A percentile compares a stretch with the other conserved stretches of the same genome.
Conservation (phyloP, 1,284 basidiomycete genomes). For the Sutorius eximius region DNA sequence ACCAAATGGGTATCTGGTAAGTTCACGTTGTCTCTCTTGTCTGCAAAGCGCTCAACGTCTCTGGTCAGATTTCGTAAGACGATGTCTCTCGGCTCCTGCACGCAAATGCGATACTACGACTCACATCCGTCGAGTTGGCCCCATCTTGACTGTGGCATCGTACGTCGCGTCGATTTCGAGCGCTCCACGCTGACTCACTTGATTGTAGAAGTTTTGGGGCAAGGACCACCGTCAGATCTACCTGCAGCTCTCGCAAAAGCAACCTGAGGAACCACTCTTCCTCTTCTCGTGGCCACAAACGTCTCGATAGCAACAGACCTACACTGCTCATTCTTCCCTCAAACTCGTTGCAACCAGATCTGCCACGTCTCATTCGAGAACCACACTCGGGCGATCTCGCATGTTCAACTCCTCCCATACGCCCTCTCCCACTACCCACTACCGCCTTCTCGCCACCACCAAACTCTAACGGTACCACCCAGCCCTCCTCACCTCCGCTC, state of each 20-base stretch:
- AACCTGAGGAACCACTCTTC: constrained; percentile 28
- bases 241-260: constrained; percentile 40
- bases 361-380: constrained; percentile 67
- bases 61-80: too few relatives aligned
- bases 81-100: too few relatives aligned
- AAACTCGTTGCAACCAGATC: constrained; percentile 49
- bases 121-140: constrained; percentile 93
- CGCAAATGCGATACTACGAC: too few relatives aligned
- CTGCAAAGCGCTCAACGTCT: too few relatives aligned
- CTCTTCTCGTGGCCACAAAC: constrained; percentile 37
- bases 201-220: constrained; percentile 90
- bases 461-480: constrained; percentile 28
- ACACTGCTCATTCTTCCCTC: constrained; percentile 64
- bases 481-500: constrained; percentile 58
- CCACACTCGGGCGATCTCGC: constrained; percentile 55
- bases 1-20: too few relatives aligned
- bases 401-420: constrained; percentile 36
- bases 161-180: constrained; percentile 43
- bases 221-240: constrained; percentile 96
- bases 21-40: too few relatives aligned
- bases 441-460: constrained; percentile 26
- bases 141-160: constrained; percentile 86
- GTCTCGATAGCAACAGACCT: constrained; percentile 57
- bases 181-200: not conserved
- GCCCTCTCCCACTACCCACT: constrained; percentile 46